These are phyloP conservation scores for Krasilnikovozyma curviuscula DNA, from an alignment of 768 basidiomycete genomes.

Conservation along the genomic window DNA sequence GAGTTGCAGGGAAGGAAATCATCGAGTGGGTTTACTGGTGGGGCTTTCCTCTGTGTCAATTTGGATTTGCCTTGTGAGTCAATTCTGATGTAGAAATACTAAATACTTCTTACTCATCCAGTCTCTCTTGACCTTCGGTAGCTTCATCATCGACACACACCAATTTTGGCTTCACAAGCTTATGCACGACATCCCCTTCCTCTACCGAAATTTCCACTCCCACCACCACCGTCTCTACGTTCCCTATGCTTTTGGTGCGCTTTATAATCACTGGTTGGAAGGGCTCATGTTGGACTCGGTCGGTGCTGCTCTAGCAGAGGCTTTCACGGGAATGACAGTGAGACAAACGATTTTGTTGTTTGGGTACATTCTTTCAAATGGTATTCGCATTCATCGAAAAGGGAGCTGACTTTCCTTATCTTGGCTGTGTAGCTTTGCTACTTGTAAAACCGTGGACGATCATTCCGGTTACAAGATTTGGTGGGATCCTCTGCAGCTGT, in stretches of 20 bases:
- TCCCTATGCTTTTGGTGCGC: slow-evolving; percentile 85
- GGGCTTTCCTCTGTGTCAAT: slow-evolving; percentile 54
- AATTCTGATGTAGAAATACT: too few relatives aligned
- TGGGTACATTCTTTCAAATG: slow-evolving; percentile 42
- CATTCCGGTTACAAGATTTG: slow-evolving; percentile 81
- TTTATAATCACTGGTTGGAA: slow-evolving; percentile 95
- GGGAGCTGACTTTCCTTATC: slow-evolving; percentile 13
- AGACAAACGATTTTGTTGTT: slow-evolving; percentile 77
- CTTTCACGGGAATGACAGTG: slow-evolving; percentile 43
- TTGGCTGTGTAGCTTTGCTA: background rate
- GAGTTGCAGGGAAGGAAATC: slow-evolving; percentile 25
- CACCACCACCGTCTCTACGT: slow-evolving; percentile 92
- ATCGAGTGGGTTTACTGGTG: slow-evolving; percentile 77
- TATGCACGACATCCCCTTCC: slow-evolving; percentile 75
- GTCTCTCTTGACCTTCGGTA: slow-evolving; percentile 20
- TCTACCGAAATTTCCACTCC: slow-evolving; percentile 81
- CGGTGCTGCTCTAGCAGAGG: slow-evolving; percentile 61
- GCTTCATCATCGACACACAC: slow-evolving; percentile 92
- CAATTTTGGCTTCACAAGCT: slow-evolving; percentile 88
- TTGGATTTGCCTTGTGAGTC: slow-evolving; percentile 65
- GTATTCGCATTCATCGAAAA: slow-evolving; percentile 37
- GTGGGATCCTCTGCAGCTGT: slow-evolving; percentile 73
- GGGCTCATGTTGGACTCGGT: slow-evolving; percentile 70
- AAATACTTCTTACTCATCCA: background rate
- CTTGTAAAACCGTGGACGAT: slow-evolving; percentile 56